Evolutionary conservation across 768 basidiomycete species (phyloP), one percentile per base, ranked within the genome.

Genomic region (Porpolomopsis calyptriformis): DNA sequence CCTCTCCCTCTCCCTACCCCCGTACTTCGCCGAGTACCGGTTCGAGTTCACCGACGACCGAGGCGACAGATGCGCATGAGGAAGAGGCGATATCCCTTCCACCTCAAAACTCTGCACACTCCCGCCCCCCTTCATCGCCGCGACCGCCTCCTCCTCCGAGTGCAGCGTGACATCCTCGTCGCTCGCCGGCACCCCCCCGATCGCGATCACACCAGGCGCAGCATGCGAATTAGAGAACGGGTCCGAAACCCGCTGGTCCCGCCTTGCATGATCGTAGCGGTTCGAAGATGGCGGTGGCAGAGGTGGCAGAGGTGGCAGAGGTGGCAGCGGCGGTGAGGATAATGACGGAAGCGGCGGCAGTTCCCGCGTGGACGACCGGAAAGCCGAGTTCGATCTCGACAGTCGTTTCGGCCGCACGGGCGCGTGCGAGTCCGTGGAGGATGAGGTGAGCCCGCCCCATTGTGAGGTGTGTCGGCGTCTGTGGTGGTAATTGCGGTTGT

Each of bases 361-460:
- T n/a, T n/a, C n/a, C n/a, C n/a, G n/a, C n/a, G n/a, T n/a, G n/a
- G n/a, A n/a, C n/a, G n/a, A n/a, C n/a, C n/a, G n/a, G n/a, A n/a
- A n/a, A n/a, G n/a, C n/a, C n/a, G n/a, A n/a, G n/a, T n/a, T n/a
- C n/a, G n/a, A n/a, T n/a, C n/a, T n/a, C n/a, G n/a, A n/a, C n/a
- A n/a, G n/a, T n/a, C n/a, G n/a, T n/a, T n/a, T n/a, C n/a, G n/a
- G n/a, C n/a, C n/a, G n/a, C n/a, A n/a, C n/a, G n/a, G n/a, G n/a
- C n/a, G n/a, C n/a, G n/a, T n/a, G n/a, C n/a, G 24, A 41, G 40
- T 41, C 22, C 19, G 4, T 25, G 19, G 40, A 41, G 29, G 42
- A n/a, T 31, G 66, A 70, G 27, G 53, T 50, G 4, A 67, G 55
- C 4, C 60, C 59, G 29, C 55, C 57, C 59, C 67, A 70, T 38